A percentile compares a stretch with the other conserved stretches of the same genome.
These are phyloP conservation scores for Metschnikowia koreensis DNA, from an alignment of 805 yeast genomes.

Conservation along the genomic window DNA sequence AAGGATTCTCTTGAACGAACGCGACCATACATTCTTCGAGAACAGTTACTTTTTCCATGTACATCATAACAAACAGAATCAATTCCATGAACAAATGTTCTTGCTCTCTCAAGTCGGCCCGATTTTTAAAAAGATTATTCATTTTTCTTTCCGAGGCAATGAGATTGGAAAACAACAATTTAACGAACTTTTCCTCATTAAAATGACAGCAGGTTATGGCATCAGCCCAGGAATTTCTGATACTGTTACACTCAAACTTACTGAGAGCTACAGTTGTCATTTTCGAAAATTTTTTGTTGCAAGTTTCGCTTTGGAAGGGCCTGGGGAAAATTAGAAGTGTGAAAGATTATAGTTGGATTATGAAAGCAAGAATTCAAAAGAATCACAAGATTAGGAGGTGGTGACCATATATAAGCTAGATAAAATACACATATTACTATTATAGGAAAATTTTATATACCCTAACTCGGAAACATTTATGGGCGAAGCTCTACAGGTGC, in stretches of 20 bases:
- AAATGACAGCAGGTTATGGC: slow-evolving; percentile 28
- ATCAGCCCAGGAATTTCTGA: slow-evolving; percentile 36
- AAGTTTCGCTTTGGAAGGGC: not conserved
- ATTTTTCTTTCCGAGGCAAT: slow-evolving; percentile 30
- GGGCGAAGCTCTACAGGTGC: not conserved
- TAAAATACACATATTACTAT: not conserved
- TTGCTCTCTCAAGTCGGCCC: slow-evolving; percentile 27
- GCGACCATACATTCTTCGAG: slow-evolving; percentile 34
- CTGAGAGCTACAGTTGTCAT: slow-evolving; percentile 13
- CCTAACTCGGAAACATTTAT: not conserved
- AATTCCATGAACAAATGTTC: slow-evolving; percentile 36
- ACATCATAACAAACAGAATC: slow-evolving; percentile 30
- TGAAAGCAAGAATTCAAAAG: not conserved
- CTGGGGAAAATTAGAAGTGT: not conserved
- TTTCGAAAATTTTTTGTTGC: not conserved
- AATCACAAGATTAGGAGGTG: not conserved
- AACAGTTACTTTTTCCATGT: slow-evolving; percentile 26
- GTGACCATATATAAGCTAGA: not conserved
- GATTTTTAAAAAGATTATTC: slow-evolving; percentile 21
- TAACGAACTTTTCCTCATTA: slow-evolving; percentile 30
- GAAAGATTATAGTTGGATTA: not conserved
- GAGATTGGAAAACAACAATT: slow-evolving; percentile 34
- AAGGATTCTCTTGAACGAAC: slow-evolving; percentile 32
- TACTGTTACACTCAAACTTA: slow-evolving; percentile 18
- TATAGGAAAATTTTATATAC: not conserved